Conservation (phyloP, 495 filamentous ascomycete genomes). For the Cladorrhinum samala region DNA sequence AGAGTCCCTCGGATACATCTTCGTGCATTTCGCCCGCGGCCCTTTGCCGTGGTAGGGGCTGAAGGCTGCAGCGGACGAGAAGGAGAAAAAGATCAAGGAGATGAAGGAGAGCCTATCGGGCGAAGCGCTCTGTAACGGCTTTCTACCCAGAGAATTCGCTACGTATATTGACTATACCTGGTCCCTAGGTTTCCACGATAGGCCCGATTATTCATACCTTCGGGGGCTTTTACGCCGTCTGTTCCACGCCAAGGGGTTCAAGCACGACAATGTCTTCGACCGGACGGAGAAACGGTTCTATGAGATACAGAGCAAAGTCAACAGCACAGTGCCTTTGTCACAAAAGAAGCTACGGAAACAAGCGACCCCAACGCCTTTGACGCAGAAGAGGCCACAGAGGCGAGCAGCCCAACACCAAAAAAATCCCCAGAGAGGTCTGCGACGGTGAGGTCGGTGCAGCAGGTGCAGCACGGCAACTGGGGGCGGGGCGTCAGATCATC, state of each 20-base stretch:
- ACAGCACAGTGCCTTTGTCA: background rate
- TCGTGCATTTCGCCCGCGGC: constrained; percentile 33
- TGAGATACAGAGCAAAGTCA: constrained; percentile 9
- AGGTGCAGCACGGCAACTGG: too few relatives aligned
- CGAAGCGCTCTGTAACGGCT: constrained; percentile 16
- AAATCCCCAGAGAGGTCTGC: constrained; percentile 5
- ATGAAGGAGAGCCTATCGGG: constrained; percentile 21
- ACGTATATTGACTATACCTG: constrained; percentile 23
- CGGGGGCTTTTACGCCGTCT: constrained; percentile 23
- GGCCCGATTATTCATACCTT: constrained; percentile 26
- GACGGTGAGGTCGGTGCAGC: background rate
- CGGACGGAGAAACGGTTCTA: constrained; percentile 22
- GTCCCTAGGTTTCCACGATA: constrained; percentile 20
- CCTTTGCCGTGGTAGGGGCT: constrained; percentile 35
- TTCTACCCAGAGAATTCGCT: constrained; percentile 22
- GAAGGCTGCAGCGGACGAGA: constrained; percentile 16
- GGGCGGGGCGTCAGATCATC: too few relatives aligned
- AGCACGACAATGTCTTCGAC: constrained; percentile 29
- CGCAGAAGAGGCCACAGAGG: background rate
- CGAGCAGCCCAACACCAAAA: background rate
- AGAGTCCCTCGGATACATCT: constrained; percentile 37
- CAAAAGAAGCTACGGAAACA: too few relatives aligned
- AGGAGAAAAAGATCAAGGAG: constrained; percentile 13
- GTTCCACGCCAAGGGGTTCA: constrained; percentile 25
- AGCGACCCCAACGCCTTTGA: too few relatives aligned